Base-by-base conservation (phyloP, 2,329 filamentous ascomycete species). In the Lasiodiplodia sp. region DNA sequence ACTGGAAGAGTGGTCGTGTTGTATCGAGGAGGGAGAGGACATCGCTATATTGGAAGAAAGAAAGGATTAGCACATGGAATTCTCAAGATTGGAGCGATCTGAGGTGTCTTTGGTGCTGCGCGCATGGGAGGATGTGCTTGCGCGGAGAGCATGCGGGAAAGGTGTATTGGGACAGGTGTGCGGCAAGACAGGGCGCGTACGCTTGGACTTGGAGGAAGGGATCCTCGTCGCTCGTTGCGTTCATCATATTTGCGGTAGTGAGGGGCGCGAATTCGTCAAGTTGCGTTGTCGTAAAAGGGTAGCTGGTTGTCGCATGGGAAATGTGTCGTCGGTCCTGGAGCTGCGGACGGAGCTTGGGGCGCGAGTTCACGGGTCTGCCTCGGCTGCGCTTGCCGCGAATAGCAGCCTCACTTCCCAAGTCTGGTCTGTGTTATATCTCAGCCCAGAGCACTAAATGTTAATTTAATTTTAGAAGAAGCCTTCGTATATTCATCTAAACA, bases 1-100 rank as follows among this genome's bases (percentile, higher is more conserved):
- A 97, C 71, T 92, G 90, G 85, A 97, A 97, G 68, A 97, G 89
- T 65, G 94, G 91, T 11, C 95, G 91, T 66, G 93, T 92, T 16
- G 88, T 89, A 72, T 91, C 87, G 71, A 99, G 89, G 70, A 96
- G 92, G 71, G 89, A 84, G 73, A 97, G 90, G 73, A 98, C 93
- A 82, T 99, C 96, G 82, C 94, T 97, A 69, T 38, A 0, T 12
- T 12, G 25, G 8, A 44, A 16, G 68, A 7, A 34, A 38, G 64
- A 40, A 31, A 31, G 57, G 38, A 25, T 57, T 57, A 57, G 55
- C 55, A 11, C 8, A 14, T 56, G 52, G 18, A 44, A 44, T 44
- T 7, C 14, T 34, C 31, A 34, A 34, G 6, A 34, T 34, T 34
- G 31, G 44, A 47, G 12, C 3, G 2, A 47, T n/a, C 11, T 4